Evolutionary conservation across 1,139 yeast genomes (phyloP), one percentile per base, ranked within the genome.

Genomic region (Yamadazyma friedrichii): DNA sequence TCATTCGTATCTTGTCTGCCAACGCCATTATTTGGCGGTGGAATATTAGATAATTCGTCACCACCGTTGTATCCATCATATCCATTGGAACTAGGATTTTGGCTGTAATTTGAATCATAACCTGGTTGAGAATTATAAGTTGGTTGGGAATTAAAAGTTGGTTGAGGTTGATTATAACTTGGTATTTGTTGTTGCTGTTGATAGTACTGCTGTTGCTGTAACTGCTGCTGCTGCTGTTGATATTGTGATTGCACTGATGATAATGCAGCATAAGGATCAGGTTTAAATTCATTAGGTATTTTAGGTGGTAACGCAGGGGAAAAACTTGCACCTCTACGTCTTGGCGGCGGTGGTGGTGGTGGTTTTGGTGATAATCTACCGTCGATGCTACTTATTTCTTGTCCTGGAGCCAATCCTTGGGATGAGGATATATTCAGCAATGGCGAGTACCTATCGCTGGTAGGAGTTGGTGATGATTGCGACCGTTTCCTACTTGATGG

Each of bases 401-500:
- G 24, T 20, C 24, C 24, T 5, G 24, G 24, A 20, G 8, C 24
- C 8, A 8, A 20, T 6, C 8, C 8, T 20, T 20, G 24, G 5
- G 24, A 20, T 20, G 24, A 8, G 8, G 24, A 20, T 20, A 20
- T 6, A 8, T 20, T 20, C 24, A 20, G 24, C 17, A 33, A 30
- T 11, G 34, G 29, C 28, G 38, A 22, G 15, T 35, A 40, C 35
- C 22, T 39, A 32, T 25, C 40, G 47, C 27, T 36, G 38, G 40
- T 35, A 54, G 48, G 39, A 13, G 38, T 39, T 44, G 81, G 74
- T 22, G 78, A 64, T 29, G 82, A 65, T 13, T 62, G 51, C 4
- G 79, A 64, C 41, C 80, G 58, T 34, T 77, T 57, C 46, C 76
- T 58, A 6, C 62, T 52, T 1, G 74, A 72, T 1, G 61, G 67